phyloP scores from a whole-genome alignment of 148 eudicot genomes.

The Rhododendron molle region DNA sequence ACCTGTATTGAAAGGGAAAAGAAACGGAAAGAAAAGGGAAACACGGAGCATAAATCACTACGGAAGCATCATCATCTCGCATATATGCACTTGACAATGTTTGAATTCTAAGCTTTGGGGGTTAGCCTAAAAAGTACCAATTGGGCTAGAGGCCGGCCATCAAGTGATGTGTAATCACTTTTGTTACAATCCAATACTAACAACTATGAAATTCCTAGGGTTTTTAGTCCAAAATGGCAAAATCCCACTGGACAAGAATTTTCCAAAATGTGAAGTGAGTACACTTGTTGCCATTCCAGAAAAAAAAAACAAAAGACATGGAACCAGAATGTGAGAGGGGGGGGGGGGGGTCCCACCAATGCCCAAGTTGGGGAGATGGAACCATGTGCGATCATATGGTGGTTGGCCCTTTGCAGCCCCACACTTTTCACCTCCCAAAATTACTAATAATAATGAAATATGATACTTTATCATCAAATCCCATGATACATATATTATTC shows the following conservation, averaged over 20 bases:
- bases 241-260: neutral
- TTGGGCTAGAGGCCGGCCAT: too few relatives aligned
- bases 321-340: slow-evolving; percentile 6
- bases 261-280: neutral
- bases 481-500: neutral
- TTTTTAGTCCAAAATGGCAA: neutral
- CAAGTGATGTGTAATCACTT: neutral
- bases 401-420: slow-evolving; percentile 59
- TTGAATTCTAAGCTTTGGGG: too few relatives aligned
- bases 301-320: neutral
- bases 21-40: too few relatives aligned
- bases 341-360: slow-evolving; percentile 14
- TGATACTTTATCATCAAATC: neutral
- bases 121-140: too few relatives aligned
- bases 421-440: slow-evolving; percentile 23
- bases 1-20: too few relatives aligned
- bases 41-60: too few relatives aligned
- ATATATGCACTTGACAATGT: too few relatives aligned
- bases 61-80: too few relatives aligned
- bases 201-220: neutral
- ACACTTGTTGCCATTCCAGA: neutral
- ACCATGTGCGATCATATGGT: slow-evolving; percentile 94
- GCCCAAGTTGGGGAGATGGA: slow-evolving; percentile 57
- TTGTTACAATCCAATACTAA: neutral
- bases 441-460: slow-evolving; percentile 19